These are phyloP conservation scores for Ophiostoma fasciatum DNA, from an alignment of 2,329 filamentous ascomycete species.

Conservation along the genomic window DNA sequence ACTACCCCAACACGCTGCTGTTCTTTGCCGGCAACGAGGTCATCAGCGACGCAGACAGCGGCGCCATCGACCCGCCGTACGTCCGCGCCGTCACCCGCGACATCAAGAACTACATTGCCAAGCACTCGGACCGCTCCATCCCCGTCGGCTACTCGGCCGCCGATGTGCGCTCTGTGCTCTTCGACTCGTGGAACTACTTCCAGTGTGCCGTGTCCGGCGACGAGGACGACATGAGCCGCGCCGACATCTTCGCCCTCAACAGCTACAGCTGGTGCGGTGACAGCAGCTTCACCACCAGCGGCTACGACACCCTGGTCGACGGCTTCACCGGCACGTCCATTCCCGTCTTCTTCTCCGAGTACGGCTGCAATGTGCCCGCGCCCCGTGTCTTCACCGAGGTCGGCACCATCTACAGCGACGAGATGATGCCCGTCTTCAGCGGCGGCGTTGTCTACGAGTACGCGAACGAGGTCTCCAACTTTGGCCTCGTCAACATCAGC, in stretches of 20 bases:
- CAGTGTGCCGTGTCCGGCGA: slow-evolving; percentile 46
- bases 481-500: slow-evolving; percentile 48
- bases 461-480: slow-evolving; percentile 54
- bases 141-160: slow-evolving; percentile 72
- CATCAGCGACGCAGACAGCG: slow-evolving; percentile 50
- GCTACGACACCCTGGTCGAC: slow-evolving; percentile 41
- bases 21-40: slow-evolving; percentile 75
- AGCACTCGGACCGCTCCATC: slow-evolving; percentile 50
- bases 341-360: slow-evolving; percentile 72
- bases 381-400: slow-evolving; percentile 68
- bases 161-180: slow-evolving; percentile 57
- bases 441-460: slow-evolving; percentile 75
- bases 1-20: slow-evolving; percentile 50
- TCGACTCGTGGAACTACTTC: slow-evolving; percentile 64
- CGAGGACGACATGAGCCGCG: slow-evolving; percentile 43
- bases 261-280: slow-evolving; percentile 52
- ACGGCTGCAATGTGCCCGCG: slow-evolving; percentile 59
- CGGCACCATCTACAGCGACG: slow-evolving; percentile 49
- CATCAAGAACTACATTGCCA: slow-evolving; percentile 67
- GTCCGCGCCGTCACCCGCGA: slow-evolving; percentile 62
- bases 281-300: slow-evolving; percentile 37
- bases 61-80: slow-evolving; percentile 50
- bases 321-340: slow-evolving; percentile 52
- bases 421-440: slow-evolving; percentile 56
- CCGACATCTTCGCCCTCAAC: slow-evolving; percentile 67